Evolutionary conservation across 495 filamentous ascomycete genomes (phyloP).

Genomic region (Halenospora varia): DNA sequence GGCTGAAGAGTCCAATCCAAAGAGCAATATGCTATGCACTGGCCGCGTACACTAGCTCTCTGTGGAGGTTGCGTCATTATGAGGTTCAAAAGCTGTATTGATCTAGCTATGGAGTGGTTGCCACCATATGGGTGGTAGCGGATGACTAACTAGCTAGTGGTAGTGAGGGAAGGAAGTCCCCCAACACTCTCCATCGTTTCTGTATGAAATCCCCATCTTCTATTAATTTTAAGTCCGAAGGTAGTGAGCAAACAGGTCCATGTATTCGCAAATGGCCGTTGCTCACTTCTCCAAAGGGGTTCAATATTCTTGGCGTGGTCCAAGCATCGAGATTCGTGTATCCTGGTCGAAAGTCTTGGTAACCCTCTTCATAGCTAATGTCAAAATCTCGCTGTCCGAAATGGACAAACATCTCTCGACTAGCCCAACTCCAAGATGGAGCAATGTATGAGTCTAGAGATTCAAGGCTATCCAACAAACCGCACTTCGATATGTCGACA

Average conservation of each 20-base stretch:
- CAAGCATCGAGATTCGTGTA: neutral
- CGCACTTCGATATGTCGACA: neutral
- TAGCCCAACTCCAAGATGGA: neutral
- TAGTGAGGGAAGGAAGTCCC: too few relatives aligned
- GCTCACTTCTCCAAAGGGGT: neutral
- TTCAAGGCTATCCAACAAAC: neutral
- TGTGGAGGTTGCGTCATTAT: too few relatives aligned
- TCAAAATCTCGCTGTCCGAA: neutral
- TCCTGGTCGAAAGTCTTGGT: neutral
- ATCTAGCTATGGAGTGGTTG: too few relatives aligned
- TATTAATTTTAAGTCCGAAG: neutral
- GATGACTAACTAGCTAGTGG: too few relatives aligned
- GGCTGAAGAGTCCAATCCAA: too few relatives aligned
- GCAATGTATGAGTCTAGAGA: neutral
- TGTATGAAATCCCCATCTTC: neutral
- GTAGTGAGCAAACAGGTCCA: neutral
- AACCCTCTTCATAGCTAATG: neutral
- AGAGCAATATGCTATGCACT: too few relatives aligned
- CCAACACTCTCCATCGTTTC: neutral
- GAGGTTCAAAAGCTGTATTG: too few relatives aligned
- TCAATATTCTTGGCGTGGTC: neutral
- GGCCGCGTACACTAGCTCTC: too few relatives aligned
- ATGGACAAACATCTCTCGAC: neutral
- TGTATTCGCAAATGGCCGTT: neutral
- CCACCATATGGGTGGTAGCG: too few relatives aligned